Evolutionary conservation across 176 grass and related monocot genomes (phyloP), one percentile per base, ranked within the genome.

Genomic region (Neostapfia colusana): DNA sequence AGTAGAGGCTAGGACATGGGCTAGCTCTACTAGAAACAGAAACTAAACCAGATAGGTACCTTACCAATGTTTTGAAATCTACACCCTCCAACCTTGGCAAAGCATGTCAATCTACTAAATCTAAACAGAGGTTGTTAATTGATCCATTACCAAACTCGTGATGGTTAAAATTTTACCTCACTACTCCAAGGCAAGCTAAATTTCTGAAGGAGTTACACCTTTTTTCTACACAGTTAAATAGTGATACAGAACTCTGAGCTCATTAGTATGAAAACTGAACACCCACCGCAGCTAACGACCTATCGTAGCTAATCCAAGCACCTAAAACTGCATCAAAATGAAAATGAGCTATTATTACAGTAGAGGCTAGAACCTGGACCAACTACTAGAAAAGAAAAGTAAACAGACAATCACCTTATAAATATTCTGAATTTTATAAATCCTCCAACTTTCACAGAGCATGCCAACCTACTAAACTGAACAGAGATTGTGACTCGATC

Each of bases 291-390:
- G n/a, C n/a, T n/a, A n/a, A n/a, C n/a, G n/a, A n/a, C n/a, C n/a
- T n/a, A n/a, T n/a, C n/a, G n/a, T n/a, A n/a, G 21, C n/a, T 58
- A 54, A 15, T 79, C 10, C 13, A 78, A 71, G 53, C 50, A 64
- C 15, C 48, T 45, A 37, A 56, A 45, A 3, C 5, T 40, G 28
- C 55, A 11, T 17, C 4, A 42, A 67, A 76, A 82, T 11, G 27
- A 18, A 66, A 27, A 21, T 55, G 18, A 5, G 63, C 12, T n/a
- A 57, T n/a, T 6, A 25, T 83, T 50, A 39, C 15, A 37, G 23
- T 35, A 38, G 49, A 65, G 49, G 26, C 6, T 79, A 72, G 25
- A 71, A 62, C 37, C 55, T 14, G 48, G 38, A 58, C 56, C 49
- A 66, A 18, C n/a, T 24, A 77, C 39, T 66, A 43, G 24, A 31